Percentiles rank a stretch among this genome's conserved stretches.
Conservation (phyloP, 805 yeast species). For the Debaryomyces tyrocola region DNA sequence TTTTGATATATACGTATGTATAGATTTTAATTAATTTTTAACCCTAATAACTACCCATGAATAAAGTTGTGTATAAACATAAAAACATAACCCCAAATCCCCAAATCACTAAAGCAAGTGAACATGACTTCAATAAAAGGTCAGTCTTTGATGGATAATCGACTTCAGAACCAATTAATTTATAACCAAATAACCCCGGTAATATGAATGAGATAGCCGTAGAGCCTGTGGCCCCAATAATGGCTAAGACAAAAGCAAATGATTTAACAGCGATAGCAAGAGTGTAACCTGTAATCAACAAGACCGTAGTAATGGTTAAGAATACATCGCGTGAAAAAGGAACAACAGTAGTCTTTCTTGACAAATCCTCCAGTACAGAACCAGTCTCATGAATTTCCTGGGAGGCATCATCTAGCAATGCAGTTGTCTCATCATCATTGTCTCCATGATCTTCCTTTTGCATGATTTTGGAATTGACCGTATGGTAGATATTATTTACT, state of each 20-base stretch:
- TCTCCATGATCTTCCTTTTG: background rate
- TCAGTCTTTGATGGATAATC: slow-evolving; percentile 26
- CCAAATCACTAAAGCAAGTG: slow-evolving; percentile 60
- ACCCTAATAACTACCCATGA: background rate
- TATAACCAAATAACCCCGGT: slow-evolving; percentile 86
- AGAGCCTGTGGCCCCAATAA: slow-evolving; percentile 93
- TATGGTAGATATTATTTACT: slow-evolving; percentile 66
- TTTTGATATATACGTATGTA: background rate
- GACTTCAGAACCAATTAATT: slow-evolving; percentile 55
- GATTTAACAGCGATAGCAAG: slow-evolving; percentile 70
- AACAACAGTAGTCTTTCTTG: slow-evolving; percentile 13
- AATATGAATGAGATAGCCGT: slow-evolving; percentile 87
- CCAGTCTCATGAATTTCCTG: slow-evolving; percentile 3
- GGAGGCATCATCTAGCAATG: slow-evolving; percentile 1
- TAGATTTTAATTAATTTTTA: background rate
- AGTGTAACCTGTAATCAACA: slow-evolving; percentile 54
- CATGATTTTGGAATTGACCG: slow-evolving; percentile 26
- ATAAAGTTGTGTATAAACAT: slow-evolving; percentile 41
- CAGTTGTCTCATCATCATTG: background rate
- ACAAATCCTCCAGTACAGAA: slow-evolving; percentile 4
- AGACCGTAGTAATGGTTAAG: slow-evolving; percentile 24
- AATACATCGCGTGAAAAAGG: slow-evolving; percentile 29
- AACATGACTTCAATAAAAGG: slow-evolving; percentile 40
- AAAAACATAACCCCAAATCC: slow-evolving; percentile 70
- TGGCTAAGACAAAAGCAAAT: slow-evolving; percentile 76